Evolutionary conservation across 2,329 filamentous ascomycete species (phyloP), one percentile per base, ranked within the genome.

Genomic region (Xylaria hypoxylon): DNA sequence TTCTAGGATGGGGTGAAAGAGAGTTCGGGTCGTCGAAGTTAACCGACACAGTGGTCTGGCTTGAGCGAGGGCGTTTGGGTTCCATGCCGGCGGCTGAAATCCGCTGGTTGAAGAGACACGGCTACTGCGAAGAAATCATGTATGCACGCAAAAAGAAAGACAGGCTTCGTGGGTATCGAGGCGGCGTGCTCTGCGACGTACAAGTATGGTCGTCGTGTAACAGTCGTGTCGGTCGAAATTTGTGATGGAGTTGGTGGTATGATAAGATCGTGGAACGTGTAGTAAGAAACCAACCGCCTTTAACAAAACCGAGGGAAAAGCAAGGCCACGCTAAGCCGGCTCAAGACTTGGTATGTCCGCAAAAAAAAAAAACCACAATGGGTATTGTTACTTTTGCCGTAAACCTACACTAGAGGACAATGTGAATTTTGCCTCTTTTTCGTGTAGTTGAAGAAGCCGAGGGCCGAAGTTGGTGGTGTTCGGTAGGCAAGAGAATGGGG

Each of bases 41-140:
- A 68, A 85, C 82, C 22, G 83, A 81, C 52, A 85, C 79, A 65
- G 79, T 78, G 42, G 77, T 83, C 76, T 80, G 78, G 65, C 75
- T 78, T 40, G 79, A 77, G 70, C 79, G 77, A 79, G 81, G 77
- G 72, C 73, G 71, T 65, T 70, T 71, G 50, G 53, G 26, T 58
- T 70, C 62, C 70, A 72, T 69, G 56, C 65, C 62, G 59, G 69
- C 73, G 66, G 70, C 69, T 64, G 59, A 56, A 59, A 62, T 68
- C 59, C 69, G 61, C 60, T 62, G 44, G 42, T 47, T 26, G 10
- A 63, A 57, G 47, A 58, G 42, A 61, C 58, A 33, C 55, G 59
- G 48, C 31, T 61, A 64, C 60, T 60, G 48, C 61, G 31, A 60
- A 40, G 48, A 62, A 69, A 60, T 35, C 68, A 70, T 70, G 51